Base-by-base conservation (phyloP, 139 green algal genomes). In the Closterium sp. region DNA sequence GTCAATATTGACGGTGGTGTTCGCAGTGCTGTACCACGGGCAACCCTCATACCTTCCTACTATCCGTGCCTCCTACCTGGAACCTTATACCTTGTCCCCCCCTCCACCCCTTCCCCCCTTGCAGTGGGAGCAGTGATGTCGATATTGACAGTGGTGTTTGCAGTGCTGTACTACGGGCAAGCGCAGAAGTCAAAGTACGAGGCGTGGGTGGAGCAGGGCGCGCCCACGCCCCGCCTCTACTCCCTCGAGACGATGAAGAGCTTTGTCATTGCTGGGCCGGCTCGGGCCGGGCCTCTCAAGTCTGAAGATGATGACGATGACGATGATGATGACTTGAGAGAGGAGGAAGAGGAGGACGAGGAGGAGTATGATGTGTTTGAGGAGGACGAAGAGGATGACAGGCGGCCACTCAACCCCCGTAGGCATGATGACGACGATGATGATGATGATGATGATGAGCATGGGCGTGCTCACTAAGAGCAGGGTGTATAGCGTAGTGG, bases 111-210 rank as follows among this genome's bases (percentile, higher is more conserved):
- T 32, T 6, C 25, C 28, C 81, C 28, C 1, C 28, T 34, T 86
- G 83, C 83, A 86, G 83, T 86, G 83, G 83, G 83, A 16, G 83
- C 83, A 28, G 30, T 86, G 30, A 86, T 33, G 30, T 86, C 83
- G 28, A n/a, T 91, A 23, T 21, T 88, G 55, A 43, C 83, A 32
- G 35, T 69, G 43, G 30, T 87, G 7, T 34, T 87, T 31, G 28
- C 34, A 28, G 30, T 91, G 28, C 84, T 91, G 88, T 86, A 76
- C 34, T 91, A 91, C 88, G 88, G 88, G 25, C 36, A 91, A 69
- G 88, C 88, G 28, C 36, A 91, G 88, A 87, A 87, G 88, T 81
- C 88, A 8, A 91, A 91, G n/a, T 91, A 91, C 88, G 88, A 91
- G 88, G 88, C 88, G 34, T 91, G 88, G 88, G 88, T 91, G 88